A percentile compares a stretch with the other conserved stretches of the same genome.
Evolutionary conservation across 257 asterid genomes (phyloP).

Genomic region (Lavandula angustifolia): DNA sequence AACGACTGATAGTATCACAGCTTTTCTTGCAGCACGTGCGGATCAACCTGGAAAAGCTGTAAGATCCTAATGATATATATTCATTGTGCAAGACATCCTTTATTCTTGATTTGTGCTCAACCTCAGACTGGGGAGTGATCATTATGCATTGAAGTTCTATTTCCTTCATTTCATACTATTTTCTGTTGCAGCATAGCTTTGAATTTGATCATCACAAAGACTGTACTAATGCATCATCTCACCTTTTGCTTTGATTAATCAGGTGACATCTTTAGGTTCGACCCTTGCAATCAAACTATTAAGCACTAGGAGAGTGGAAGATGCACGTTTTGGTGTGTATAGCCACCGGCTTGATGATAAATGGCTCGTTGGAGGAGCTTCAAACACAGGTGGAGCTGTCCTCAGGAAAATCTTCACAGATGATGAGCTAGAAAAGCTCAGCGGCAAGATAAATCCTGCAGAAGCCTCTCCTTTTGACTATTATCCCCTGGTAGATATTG

Average conservation of each 20-base stretch:
- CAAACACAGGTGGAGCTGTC: slow-evolving; percentile 96
- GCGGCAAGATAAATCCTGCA: slow-evolving; percentile 67
- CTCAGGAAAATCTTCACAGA: slow-evolving; percentile 77
- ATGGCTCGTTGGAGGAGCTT: slow-evolving; percentile 99
- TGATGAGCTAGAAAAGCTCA: slow-evolving; percentile 66
- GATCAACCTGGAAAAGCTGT: slow-evolving; percentile 88
- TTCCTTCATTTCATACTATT: neutral
- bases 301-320: slow-evolving; percentile 82
- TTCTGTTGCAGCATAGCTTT: neutral
- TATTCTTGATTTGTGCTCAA: neutral
- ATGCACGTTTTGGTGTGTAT: slow-evolving; percentile 90
- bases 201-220: neutral
- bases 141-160: neutral
- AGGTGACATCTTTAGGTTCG: slow-evolving; percentile 97
- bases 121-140: slow-evolving; percentile 4
- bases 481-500: slow-evolving; percentile 70
- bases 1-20: slow-evolving; percentile 96
- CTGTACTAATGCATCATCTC: neutral
- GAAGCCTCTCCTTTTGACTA: slow-evolving; percentile 71
- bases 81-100: neutral
- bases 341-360: slow-evolving; percentile 90
- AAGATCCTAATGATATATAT: slow-evolving; percentile 34
- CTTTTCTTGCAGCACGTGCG: slow-evolving; percentile 90
- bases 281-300: slow-evolving; percentile 90
- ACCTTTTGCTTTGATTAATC: slow-evolving; percentile 6